phyloP scores from a whole-genome alignment of 768 basidiomycete species.

The Auriscalpium microsporum region DNA sequence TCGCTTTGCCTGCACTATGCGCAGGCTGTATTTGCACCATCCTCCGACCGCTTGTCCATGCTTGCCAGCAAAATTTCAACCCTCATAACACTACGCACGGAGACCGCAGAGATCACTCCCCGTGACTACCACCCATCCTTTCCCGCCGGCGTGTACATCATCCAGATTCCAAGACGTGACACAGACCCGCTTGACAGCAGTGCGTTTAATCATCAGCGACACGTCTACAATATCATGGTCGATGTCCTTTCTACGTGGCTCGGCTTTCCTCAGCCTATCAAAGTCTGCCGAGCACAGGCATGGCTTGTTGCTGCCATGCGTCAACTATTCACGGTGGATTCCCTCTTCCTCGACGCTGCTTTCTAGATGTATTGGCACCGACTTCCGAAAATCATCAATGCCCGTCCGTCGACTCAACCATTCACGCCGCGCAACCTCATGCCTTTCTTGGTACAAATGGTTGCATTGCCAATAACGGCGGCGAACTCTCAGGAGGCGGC shows the following conservation, averaged over 20 bases:
- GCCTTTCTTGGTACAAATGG: background rate
- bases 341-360: background rate
- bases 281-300: background rate
- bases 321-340: background rate
- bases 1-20: background rate
- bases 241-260: background rate
- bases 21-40: background rate
- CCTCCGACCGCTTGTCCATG: background rate
- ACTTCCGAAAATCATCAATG: background rate
- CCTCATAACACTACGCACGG: background rate
- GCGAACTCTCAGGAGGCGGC: background rate
- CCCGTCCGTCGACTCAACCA: background rate
- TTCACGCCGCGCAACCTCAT: background rate
- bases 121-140: background rate
- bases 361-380: background rate
- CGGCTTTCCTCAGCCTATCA: background rate
- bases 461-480: background rate
- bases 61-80: background rate
- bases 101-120: background rate
- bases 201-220: background rate
- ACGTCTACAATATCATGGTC: background rate
- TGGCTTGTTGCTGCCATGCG: background rate
- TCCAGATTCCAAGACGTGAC: background rate
- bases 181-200: background rate
- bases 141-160: background rate